Percentiles rank a stretch among this genome's conserved stretches.
Conservation (phyloP, 2,329 filamentous ascomycete species). For the Exophiala viscosa region DNA sequence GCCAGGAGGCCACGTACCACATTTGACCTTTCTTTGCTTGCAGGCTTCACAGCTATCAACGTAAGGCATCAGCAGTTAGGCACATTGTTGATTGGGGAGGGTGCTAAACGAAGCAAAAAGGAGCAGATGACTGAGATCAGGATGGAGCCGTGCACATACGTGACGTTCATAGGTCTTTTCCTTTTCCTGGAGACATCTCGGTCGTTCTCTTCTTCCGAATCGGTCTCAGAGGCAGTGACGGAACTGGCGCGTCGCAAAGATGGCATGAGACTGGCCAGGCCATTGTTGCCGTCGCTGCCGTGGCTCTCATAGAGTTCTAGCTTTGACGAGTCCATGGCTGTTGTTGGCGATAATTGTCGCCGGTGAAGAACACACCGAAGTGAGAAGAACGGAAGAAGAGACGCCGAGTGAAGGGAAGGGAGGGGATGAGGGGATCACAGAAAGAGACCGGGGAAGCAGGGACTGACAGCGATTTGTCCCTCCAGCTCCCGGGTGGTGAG, state of each 20-base stretch:
- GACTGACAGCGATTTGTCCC: too few species aligned
- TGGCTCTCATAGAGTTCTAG: constrained; percentile 16
- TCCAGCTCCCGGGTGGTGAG: too few species aligned
- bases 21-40: constrained; percentile 46
- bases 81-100: not conserved
- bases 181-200: constrained; percentile 50
- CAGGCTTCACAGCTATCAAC: constrained; percentile 41
- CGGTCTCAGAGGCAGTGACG: constrained; percentile 20
- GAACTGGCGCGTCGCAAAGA: constrained; percentile 1
- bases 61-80: constrained; percentile 18
- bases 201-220: constrained; percentile 44
- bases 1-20: constrained; percentile 34
- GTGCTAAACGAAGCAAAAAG: not conserved
- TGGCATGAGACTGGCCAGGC: constrained; percentile 8
- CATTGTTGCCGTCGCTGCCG: constrained; percentile 3
- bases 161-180: constrained; percentile 48
- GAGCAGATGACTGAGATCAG: not conserved
- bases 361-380: constrained; percentile 3
- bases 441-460: constrained; percentile 19
- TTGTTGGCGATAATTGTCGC: not conserved
- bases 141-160: constrained; percentile 20
- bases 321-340: constrained; percentile 27
- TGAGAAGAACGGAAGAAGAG: constrained; percentile 14
- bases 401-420: constrained; percentile 7
- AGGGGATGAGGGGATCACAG: too few species aligned